These are phyloP conservation scores for Nannizziopsis barbatae DNA, from an alignment of 2,329 filamentous ascomycete species.

Conservation along the genomic window DNA sequence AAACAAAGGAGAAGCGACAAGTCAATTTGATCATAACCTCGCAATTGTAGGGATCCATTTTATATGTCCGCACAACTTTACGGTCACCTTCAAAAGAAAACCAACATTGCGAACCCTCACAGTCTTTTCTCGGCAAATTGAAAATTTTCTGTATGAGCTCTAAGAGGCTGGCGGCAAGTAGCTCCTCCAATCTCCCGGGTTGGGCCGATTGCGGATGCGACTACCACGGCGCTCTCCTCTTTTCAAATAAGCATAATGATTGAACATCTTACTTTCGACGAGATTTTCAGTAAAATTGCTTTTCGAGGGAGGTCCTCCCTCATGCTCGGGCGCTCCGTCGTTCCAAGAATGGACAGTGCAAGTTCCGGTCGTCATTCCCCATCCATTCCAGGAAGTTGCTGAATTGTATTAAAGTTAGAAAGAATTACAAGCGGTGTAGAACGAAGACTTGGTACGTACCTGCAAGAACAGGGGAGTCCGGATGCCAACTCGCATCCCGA, in stretches of 20 bases:
- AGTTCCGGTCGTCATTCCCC: conserved; percentile 59
- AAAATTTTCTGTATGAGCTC: no score
- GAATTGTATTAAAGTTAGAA: conserved; percentile 15
- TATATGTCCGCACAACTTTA: no score
- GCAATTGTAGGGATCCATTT: no score
- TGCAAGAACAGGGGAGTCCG: conserved; percentile 66
- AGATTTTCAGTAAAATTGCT: conserved; percentile 14
- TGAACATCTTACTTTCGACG: conserved; percentile 5
- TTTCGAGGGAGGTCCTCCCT: conserved; percentile 11
- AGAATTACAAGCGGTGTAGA: conserved; percentile 6
- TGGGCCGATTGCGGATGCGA: background rate
- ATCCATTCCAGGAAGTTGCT: conserved; percentile 78
- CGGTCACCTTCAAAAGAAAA: no score
- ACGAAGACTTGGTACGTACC: conserved; percentile 39
- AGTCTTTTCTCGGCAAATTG: no score
- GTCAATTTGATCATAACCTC: no score
- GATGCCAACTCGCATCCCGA: conserved; percentile 84
- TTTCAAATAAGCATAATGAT: background rate
- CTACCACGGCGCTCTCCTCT: background rate
- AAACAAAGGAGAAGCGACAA: no score
- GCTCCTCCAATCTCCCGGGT: background rate
- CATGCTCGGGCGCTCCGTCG: conserved; percentile 32
- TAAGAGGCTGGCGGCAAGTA: no score
- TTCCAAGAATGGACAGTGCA: conserved; percentile 71
- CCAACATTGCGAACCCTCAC: no score